Conservation (phyloP, 345 rosid species). For the Abelmoschus esculentus region DNA sequence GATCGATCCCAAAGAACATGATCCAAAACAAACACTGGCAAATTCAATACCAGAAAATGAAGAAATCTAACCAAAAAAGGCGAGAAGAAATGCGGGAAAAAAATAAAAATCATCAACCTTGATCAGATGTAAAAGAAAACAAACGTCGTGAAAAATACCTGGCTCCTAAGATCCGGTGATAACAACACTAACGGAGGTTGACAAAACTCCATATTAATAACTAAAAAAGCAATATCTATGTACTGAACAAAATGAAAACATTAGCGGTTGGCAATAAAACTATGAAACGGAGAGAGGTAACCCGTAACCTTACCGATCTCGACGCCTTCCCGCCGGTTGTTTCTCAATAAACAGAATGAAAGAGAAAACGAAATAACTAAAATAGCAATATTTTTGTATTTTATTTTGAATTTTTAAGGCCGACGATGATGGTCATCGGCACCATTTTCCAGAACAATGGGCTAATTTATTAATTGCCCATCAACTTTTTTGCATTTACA, state of each 20-base stretch:
- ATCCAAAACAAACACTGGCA: slow-evolving; percentile 21
- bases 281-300: neutral
- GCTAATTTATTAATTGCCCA: neutral
- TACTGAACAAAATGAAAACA: neutral
- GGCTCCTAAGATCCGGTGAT: neutral
- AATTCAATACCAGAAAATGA: slow-evolving; percentile 11
- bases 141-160: neutral
- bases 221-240: neutral
- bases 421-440: neutral
- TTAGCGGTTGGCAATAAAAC: neutral
- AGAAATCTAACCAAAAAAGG: neutral
- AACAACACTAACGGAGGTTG: neutral
- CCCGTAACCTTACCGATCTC: slow-evolving; percentile 30
- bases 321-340: slow-evolving; percentile 29
- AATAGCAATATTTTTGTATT: neutral
- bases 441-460: neutral
- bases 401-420: neutral
- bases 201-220: neutral
- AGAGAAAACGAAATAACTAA: neutral
- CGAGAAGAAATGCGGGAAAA: neutral
- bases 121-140: neutral
- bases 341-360: slow-evolving; percentile 9
- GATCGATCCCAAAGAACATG: slow-evolving; percentile 8
- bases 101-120: neutral
- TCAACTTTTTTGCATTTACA: neutral